Conservation (phyloP, 192 early-diverging fungal genomes). For the Gamsiella multidivaricata region DNA sequence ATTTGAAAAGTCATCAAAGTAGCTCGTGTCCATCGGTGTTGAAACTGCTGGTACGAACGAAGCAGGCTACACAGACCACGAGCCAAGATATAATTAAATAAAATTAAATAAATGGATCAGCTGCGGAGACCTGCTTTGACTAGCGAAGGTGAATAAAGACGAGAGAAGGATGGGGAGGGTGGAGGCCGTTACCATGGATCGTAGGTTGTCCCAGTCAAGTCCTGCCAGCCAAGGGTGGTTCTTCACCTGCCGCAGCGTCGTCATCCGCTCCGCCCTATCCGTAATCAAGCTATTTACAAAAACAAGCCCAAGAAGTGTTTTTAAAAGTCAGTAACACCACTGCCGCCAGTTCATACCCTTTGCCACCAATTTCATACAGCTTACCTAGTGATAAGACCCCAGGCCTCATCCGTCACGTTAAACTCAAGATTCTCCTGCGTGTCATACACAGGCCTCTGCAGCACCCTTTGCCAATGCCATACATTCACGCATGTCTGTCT, state of each 20-base stretch:
- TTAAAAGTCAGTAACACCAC: background rate
- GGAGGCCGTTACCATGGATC: slow-evolving; percentile 56
- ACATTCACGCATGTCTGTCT: slow-evolving; percentile 86
- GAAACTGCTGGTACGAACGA: slow-evolving; percentile 81
- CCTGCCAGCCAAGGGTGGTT: slow-evolving; percentile 36
- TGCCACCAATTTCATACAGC: too few relatives aligned
- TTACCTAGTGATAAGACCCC: slow-evolving; percentile 74
- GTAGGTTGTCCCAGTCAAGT: slow-evolving; percentile 47
- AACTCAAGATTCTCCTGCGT: slow-evolving; percentile 78
- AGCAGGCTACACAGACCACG: slow-evolving; percentile 61
- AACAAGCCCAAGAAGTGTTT: background rate
- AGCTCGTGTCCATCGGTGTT: slow-evolving; percentile 82
- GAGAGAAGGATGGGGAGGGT: too few relatives aligned
- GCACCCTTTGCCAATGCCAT: slow-evolving; percentile 80
- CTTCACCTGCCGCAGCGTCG: slow-evolving; percentile 53
- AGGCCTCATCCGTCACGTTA: slow-evolving; percentile 80
- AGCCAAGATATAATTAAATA: background rate
- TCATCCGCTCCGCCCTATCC: slow-evolving; percentile 61
- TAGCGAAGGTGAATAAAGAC: too few relatives aligned
- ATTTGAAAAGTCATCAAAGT: slow-evolving; percentile 83
- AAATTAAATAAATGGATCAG: background rate
- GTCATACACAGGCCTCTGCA: slow-evolving; percentile 83
- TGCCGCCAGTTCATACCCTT: too few relatives aligned
- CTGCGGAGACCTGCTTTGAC: too few relatives aligned
- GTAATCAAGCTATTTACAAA: slow-evolving; percentile 55